A percentile compares a stretch with the other conserved stretches of the same genome.
These are phyloP conservation scores for Aspergillus pseudoviridinutans DNA, from an alignment of 2,329 filamentous ascomycete species.

Conservation along the genomic window DNA sequence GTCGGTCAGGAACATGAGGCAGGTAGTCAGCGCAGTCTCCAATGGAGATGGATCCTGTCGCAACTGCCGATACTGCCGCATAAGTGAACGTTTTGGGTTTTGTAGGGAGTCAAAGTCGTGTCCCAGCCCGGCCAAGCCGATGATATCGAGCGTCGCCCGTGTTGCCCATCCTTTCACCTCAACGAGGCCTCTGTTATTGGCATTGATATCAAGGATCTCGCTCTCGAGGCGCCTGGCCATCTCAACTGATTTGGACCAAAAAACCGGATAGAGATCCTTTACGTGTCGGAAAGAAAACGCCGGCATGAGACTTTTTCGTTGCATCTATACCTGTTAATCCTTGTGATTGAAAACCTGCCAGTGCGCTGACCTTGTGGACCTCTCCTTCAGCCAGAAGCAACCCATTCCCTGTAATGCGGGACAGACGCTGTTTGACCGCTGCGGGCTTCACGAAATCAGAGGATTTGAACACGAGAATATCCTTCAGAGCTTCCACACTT, in stretches of 20 bases:
- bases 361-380: constrained; percentile 51
- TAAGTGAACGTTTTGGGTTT: constrained; percentile 53
- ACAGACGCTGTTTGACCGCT: not conserved
- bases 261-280: constrained; percentile 71
- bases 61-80: not conserved
- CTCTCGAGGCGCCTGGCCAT: not conserved
- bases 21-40: not conserved
- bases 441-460: not conserved
- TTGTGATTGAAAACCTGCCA: constrained; percentile 27
- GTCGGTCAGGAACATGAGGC: not conserved
- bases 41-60: not conserved
- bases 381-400: constrained; percentile 74
- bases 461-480: not conserved
- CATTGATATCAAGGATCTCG: not conserved
- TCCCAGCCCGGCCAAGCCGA: constrained; percentile 63
- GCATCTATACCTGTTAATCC: constrained; percentile 22
- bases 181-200: constrained; percentile 31
- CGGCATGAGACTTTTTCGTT: constrained; percentile 68
- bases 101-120: constrained; percentile 61
- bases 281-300: constrained; percentile 73
- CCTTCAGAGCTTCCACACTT: not conserved
- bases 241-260: constrained; percentile 64
- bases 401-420: constrained; percentile 21
- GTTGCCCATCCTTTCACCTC: constrained; percentile 60
- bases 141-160: constrained; percentile 66